A percentile compares a stretch with the other conserved stretches of the same genome.
phyloP scores from a whole-genome alignment of 352 stramenopile species.

The Globisporangium paddicum region DNA sequence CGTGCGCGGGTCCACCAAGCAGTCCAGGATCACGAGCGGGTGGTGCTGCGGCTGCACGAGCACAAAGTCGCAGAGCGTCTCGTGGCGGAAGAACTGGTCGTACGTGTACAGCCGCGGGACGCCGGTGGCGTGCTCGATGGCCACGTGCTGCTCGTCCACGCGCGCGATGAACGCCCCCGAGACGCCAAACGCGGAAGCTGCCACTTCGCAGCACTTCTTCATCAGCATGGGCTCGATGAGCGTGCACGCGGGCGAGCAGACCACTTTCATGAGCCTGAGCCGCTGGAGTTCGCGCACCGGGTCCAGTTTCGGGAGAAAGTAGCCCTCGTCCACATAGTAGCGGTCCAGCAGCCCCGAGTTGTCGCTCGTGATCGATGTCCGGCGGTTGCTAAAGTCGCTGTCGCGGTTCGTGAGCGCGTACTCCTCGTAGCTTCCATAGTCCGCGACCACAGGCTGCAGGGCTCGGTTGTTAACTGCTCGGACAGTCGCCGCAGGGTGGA shows the following conservation, averaged over 20 bases:
- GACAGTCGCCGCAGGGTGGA: slow-evolving; percentile 29
- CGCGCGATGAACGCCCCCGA: slow-evolving; percentile 47
- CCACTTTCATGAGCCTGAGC: slow-evolving; percentile 41
- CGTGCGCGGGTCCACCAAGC: slow-evolving; percentile 37
- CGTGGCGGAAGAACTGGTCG: slow-evolving; percentile 30
- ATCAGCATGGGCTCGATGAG: slow-evolving; percentile 53
- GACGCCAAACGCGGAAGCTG: slow-evolving; percentile 38
- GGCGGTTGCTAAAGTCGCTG: slow-evolving; percentile 27
- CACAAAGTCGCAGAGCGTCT: slow-evolving; percentile 59
- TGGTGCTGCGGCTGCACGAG: slow-evolving; percentile 35
- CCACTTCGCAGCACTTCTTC: slow-evolving; percentile 49
- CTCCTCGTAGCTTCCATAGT: slow-evolving; percentile 43
- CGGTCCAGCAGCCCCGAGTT: slow-evolving; percentile 44
- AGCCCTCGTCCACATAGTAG: slow-evolving; percentile 35
- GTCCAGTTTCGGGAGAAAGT: slow-evolving; percentile 41
- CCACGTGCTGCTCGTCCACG: slow-evolving; percentile 38
- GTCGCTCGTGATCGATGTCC: slow-evolving; percentile 50
- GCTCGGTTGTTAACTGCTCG: neutral
- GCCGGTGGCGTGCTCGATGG: slow-evolving; percentile 48
- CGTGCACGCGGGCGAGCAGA: slow-evolving; percentile 53
- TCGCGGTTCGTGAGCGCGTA: slow-evolving; percentile 16
- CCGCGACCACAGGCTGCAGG: slow-evolving; percentile 25
- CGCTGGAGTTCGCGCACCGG: slow-evolving; percentile 31
- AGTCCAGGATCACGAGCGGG: slow-evolving; percentile 45
- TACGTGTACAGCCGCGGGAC: slow-evolving; percentile 21